Evolutionary conservation across 1,284 basidiomycete species (phyloP).

Genomic region (Mycena sp.): DNA sequence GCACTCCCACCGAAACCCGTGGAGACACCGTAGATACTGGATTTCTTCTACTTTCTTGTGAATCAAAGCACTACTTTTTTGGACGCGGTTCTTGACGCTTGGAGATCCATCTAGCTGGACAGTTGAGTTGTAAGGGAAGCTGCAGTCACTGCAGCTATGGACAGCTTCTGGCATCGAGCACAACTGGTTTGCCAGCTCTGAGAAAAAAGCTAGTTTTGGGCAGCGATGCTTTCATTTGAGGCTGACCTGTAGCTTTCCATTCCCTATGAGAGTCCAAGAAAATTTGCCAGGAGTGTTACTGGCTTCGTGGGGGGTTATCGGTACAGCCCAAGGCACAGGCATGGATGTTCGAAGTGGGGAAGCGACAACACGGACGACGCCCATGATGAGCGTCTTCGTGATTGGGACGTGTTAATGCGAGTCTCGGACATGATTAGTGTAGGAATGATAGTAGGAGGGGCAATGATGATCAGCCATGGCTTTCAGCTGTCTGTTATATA

Average conservation of each 20-base stretch:
- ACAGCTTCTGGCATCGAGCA: constrained; percentile 73
- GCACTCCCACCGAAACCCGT: constrained; percentile 86
- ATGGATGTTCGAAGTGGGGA: constrained; percentile 26
- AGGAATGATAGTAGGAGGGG: constrained; percentile 5
- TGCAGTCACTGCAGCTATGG: constrained; percentile 79
- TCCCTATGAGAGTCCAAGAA: constrained; percentile 59
- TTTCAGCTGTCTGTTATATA: constrained; percentile 24
- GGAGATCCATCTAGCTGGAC: constrained; percentile 64
- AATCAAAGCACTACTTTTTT: constrained; percentile 69
- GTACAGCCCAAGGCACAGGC: too few relatives aligned
- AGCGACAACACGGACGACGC: constrained; percentile 33
- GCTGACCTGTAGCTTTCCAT: constrained; percentile 61
- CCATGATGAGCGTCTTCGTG: constrained; percentile 22
- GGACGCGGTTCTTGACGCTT: constrained; percentile 58
- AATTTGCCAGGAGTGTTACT: constrained; percentile 53
- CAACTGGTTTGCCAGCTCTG: constrained; percentile 59
- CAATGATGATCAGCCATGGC: constrained; percentile 4
- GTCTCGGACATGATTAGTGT: constrained; percentile 25
- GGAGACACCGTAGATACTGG: constrained; percentile 83
- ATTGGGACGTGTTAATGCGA: constrained; percentile 20
- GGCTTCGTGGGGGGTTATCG: constrained; percentile 26
- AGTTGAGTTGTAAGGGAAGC: constrained; percentile 65
- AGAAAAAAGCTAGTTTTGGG: too few relatives aligned
- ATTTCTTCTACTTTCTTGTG: constrained; percentile 65
- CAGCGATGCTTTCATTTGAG: too few relatives aligned